These are phyloP conservation scores for Lenwebbia sp. DNA, from an alignment of 345 rosid genomes.

Conservation along the genomic window DNA sequence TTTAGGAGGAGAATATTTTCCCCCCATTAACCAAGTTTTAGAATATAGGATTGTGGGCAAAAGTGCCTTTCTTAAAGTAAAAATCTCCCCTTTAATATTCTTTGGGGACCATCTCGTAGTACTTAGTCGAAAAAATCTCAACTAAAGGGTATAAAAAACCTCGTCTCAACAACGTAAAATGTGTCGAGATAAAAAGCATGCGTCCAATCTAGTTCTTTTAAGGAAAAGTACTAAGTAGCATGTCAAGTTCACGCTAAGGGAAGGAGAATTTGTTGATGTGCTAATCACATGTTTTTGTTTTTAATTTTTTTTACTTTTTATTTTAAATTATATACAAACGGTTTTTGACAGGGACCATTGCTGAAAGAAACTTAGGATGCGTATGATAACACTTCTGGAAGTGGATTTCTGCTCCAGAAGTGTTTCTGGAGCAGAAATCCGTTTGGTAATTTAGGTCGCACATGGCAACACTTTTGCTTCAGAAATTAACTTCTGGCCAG, in stretches of 20 bases:
- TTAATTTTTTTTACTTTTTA: background rate
- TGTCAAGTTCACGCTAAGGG: background rate
- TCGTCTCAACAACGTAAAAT: background rate
- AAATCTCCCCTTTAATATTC: background rate
- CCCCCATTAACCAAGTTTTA: background rate
- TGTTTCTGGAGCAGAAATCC: too few relatives aligned
- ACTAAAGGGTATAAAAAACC: background rate
- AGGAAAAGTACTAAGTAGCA: background rate
- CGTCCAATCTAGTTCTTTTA: background rate
- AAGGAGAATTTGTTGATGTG: background rate
- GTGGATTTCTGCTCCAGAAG: too few relatives aligned
- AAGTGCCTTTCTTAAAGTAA: background rate
- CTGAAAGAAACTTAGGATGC: background rate
- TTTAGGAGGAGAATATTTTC: background rate
- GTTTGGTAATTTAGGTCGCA: too few relatives aligned
- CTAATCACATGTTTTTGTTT: background rate
- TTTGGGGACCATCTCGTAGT: background rate
- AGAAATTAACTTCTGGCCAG: too few relatives aligned
- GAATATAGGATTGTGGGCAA: background rate
- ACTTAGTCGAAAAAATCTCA: background rate
- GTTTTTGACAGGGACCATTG: background rate
- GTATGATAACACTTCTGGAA: too few relatives aligned
- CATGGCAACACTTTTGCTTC: too few relatives aligned
- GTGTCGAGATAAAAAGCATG: background rate
- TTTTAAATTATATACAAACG: background rate